Conservation (phyloP, 805 yeast species). For the Wickerhamomyces mucosus region DNA sequence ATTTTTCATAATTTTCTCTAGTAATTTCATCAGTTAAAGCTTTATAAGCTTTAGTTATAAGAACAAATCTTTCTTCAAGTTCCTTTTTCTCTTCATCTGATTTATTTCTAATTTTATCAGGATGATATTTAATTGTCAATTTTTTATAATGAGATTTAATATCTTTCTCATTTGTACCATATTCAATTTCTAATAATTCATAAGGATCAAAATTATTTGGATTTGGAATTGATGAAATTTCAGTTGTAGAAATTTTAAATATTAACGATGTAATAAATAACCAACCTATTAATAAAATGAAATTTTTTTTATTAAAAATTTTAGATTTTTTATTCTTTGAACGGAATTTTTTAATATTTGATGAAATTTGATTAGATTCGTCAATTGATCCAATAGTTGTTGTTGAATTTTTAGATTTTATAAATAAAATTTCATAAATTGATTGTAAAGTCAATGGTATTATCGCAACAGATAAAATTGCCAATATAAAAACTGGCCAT, state of each 20-base stretch:
- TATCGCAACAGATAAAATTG: conserved; percentile 16
- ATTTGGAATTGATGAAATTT: conserved; percentile 27
- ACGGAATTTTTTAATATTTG: conserved; percentile 7
- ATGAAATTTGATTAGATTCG: conserved; percentile 3
- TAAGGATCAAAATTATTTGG: conserved; percentile 77
- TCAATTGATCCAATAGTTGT: conserved; percentile 3
- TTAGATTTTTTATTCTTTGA: conserved; percentile 3
- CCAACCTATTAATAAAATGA: conserved; percentile 19
- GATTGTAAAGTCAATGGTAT: conserved; percentile 15
- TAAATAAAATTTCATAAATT: conserved; percentile 3
- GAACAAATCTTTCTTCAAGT: conserved; percentile 69
- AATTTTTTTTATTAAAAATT: conserved; percentile 8
- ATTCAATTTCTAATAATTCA: conserved; percentile 66
- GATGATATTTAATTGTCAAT: conserved; percentile 82
- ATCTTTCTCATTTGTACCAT: conserved; percentile 62
- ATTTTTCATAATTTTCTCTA: conserved; percentile 71
- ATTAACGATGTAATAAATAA: conserved; percentile 26
- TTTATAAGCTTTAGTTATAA: conserved; percentile 85
- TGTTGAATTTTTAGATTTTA: not conserved
- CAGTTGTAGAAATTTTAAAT: conserved; percentile 22
- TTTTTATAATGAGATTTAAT: conserved; percentile 79
- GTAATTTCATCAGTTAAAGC: conserved; percentile 87
- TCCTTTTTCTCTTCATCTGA: conserved; percentile 43
- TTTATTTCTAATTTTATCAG: conserved; percentile 72
- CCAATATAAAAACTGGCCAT: conserved; percentile 21